phyloP scores from a whole-genome alignment of 2,329 filamentous ascomycete species.

The Sclerotinia spermophila region DNA sequence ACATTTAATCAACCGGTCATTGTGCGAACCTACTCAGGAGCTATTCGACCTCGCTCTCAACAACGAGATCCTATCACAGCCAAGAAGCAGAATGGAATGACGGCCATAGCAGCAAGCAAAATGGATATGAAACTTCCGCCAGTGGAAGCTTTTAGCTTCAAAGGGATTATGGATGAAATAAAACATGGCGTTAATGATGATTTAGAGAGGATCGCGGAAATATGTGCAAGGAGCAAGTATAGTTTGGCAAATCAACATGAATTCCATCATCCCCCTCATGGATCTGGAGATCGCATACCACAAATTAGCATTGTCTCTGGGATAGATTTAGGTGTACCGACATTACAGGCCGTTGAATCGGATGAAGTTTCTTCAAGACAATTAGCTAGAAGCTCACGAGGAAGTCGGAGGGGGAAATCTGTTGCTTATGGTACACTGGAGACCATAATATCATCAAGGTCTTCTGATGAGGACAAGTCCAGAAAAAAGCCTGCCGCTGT shows the following conservation, averaged over 20 bases:
- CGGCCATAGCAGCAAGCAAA: conserved; percentile 26
- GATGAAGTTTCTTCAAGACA: conserved; percentile 50
- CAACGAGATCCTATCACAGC: conserved; percentile 31
- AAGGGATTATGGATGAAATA: conserved; percentile 58
- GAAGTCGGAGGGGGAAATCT: conserved; percentile 33
- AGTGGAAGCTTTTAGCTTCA: conserved; percentile 61
- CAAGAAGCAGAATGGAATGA: conserved; percentile 31
- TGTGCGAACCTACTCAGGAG: conserved; percentile 59
- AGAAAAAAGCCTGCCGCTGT: conserved; percentile 55
- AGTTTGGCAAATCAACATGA: conserved; percentile 66
- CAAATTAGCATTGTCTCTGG: conserved; percentile 27
- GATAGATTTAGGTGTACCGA: conserved; percentile 46
- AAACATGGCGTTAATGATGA: conserved; percentile 51
- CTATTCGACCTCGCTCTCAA: conserved; percentile 38
- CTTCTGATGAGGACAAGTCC: conserved; percentile 58
- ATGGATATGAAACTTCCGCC: conserved; percentile 51
- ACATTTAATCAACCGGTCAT: conserved; percentile 65
- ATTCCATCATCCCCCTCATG: conserved; percentile 60
- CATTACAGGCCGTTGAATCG: conserved; percentile 54
- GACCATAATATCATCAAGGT: conserved; percentile 64
- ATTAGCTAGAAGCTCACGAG: conserved; percentile 27
- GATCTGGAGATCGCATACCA: conserved; percentile 51
- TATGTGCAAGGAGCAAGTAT: conserved; percentile 62
- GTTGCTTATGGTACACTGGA: conserved; percentile 59
- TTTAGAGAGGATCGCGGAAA: conserved; percentile 63